A percentile compares a stretch with the other conserved stretches of the same genome.
phyloP scores from a whole-genome alignment of 2,329 filamentous ascomycete species.

The Orbilia quercus region DNA sequence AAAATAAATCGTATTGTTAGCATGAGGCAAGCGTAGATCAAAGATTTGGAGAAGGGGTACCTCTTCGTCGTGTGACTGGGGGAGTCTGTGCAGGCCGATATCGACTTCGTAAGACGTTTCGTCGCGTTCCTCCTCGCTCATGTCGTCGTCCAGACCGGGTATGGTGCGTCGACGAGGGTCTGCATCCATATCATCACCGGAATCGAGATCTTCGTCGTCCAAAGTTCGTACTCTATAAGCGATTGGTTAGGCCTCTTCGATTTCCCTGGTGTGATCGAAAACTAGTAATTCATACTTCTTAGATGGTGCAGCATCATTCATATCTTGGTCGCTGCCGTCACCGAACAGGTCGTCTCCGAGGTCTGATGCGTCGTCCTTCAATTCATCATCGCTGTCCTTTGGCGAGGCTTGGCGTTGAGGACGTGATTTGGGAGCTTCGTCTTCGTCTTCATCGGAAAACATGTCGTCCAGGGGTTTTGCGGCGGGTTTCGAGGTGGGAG shows the following conservation, averaged over 20 bases:
- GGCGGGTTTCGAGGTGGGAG: slow-evolving; percentile 56
- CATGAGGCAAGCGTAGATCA: background rate
- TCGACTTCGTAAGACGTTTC: slow-evolving; percentile 56
- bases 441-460: slow-evolving; percentile 44
- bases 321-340: slow-evolving; percentile 34
- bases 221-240: slow-evolving; percentile 14
- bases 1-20: background rate
- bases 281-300: slow-evolving; percentile 24
- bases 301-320: slow-evolving; percentile 31
- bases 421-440: slow-evolving; percentile 37
- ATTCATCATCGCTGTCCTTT: slow-evolving; percentile 34
- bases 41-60: background rate
- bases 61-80: slow-evolving; percentile 44
- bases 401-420: slow-evolving; percentile 37
- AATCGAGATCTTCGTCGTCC: slow-evolving; percentile 39
- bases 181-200: slow-evolving; percentile 39
- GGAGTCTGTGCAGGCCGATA: slow-evolving; percentile 49
- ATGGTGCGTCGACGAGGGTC: slow-evolving; percentile 37
- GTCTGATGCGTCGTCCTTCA: slow-evolving; percentile 34
- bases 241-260: slow-evolving; percentile 17
- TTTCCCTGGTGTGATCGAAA: background rate
- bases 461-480: slow-evolving; percentile 52
- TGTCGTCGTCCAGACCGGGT: slow-evolving; percentile 11
- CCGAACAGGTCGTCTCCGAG: slow-evolving; percentile 40
- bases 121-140: slow-evolving; percentile 47